phyloP scores from a whole-genome alignment of 2,329 filamentous ascomycete genomes.

The Penicillium psychrosexuale region DNA sequence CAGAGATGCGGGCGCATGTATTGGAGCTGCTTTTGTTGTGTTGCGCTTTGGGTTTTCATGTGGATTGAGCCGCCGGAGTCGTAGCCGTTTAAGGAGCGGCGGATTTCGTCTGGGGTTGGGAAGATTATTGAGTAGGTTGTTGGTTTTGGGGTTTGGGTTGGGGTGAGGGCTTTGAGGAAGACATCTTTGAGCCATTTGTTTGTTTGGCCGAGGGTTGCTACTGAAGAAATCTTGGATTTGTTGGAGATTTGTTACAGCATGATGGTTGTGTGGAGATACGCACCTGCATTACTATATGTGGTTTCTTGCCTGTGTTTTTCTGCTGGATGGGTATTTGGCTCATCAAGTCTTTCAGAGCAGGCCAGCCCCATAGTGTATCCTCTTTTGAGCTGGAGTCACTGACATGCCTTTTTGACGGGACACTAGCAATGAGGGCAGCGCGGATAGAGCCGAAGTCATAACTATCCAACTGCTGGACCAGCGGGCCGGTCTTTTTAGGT shows the following conservation, averaged over 20 bases:
- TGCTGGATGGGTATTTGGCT: slow-evolving; percentile 50
- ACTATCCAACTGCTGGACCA: slow-evolving; percentile 56
- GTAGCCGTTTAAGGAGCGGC: slow-evolving; percentile 74
- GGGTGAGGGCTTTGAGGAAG: slow-evolving; percentile 52
- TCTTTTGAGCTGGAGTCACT: slow-evolving; percentile 41
- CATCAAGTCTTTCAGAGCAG: slow-evolving; percentile 61
- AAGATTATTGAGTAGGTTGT: slow-evolving; percentile 71
- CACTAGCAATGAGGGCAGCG: slow-evolving; percentile 73
- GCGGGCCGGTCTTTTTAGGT: slow-evolving; percentile 48
- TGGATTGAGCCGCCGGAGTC: slow-evolving; percentile 75
- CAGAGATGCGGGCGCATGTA: slow-evolving; percentile 69
- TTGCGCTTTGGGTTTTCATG: slow-evolving; percentile 66
- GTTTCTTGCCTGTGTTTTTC: slow-evolving; percentile 17
- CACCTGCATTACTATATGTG: slow-evolving; percentile 42
- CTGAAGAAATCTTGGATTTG: slow-evolving; percentile 69
- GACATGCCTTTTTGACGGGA: slow-evolving; percentile 64
- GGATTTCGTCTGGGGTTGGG: slow-evolving; percentile 75
- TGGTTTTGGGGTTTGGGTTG: slow-evolving; percentile 3
- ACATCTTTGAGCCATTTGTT: slow-evolving; percentile 70
- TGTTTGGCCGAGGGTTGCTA: slow-evolving; percentile 70
- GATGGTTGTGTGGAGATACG: slow-evolving; percentile 14
- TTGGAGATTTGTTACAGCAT: background rate
- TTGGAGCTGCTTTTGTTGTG: slow-evolving; percentile 69
- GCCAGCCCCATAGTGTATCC: slow-evolving; percentile 73
- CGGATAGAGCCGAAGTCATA: slow-evolving; percentile 70